Conservation (phyloP, 805 yeast species). For the Candida tammaniensis region DNA sequence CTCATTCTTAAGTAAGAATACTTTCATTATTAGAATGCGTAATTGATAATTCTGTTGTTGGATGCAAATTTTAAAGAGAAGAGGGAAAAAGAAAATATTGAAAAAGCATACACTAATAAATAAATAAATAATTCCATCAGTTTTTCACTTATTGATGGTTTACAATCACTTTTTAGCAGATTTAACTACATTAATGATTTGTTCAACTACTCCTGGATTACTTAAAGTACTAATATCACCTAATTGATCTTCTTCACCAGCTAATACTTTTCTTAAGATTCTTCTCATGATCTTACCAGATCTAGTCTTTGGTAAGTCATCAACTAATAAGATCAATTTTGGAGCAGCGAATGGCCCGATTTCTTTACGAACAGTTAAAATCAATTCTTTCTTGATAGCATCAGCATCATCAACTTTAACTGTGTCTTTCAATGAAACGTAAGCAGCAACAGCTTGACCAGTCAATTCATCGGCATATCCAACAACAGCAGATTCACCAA, state of each 20-base stretch:
- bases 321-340: constrained; percentile 75
- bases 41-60: not conserved
- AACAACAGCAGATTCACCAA: constrained; percentile 95
- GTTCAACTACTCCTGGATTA: constrained; percentile 80
- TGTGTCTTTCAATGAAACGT: constrained; percentile 71
- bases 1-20: constrained; percentile 66
- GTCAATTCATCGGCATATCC: constrained; percentile 94
- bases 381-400: constrained; percentile 67
- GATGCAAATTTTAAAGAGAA: not conserved
- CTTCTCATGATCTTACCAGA: constrained; percentile 99
- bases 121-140: constrained; percentile 7
- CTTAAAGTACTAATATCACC: constrained; percentile 91
- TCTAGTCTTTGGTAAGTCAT: constrained; percentile 96
- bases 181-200: constrained; percentile 68
- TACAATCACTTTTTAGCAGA: constrained; percentile 15
- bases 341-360: constrained; percentile 98
- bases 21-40: constrained; percentile 15
- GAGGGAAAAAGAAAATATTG: not conserved
- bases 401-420: constrained; percentile 46
- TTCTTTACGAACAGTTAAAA: constrained; percentile 85
- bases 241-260: constrained; percentile 87
- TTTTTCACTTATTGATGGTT: too few species aligned
- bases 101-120: constrained; percentile 3
- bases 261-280: constrained; percentile 86
- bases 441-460: constrained; percentile 97